These are phyloP conservation scores for Acacia concinna DNA, from an alignment of 331 rosid species.

Conservation along the genomic window DNA sequence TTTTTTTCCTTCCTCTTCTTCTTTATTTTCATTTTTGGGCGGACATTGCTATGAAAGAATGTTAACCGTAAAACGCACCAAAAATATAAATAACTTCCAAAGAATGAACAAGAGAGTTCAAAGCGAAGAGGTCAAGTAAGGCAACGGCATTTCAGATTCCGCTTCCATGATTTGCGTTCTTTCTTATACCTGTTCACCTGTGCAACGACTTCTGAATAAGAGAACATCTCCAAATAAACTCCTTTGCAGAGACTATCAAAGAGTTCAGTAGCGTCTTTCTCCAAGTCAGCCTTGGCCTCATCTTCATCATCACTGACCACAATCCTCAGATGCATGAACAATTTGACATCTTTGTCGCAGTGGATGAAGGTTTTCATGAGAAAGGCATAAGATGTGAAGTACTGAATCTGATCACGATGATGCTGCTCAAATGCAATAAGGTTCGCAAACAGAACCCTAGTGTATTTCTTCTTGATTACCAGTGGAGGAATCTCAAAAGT, in stretches of 20 bases:
- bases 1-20: background rate
- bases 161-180: conserved; percentile 13
- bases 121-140: background rate
- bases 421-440: conserved; percentile 54
- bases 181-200: conserved; percentile 19
- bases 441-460: conserved; percentile 44
- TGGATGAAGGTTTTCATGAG: conserved; percentile 40
- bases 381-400: conserved; percentile 48
- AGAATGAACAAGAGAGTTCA: conserved; percentile 31
- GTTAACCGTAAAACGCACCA: background rate
- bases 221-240: conserved; percentile 19
- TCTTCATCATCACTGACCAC: conserved; percentile 11
- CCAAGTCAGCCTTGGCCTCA: background rate
- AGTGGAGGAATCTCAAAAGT: conserved; percentile 48
- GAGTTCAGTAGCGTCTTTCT: conserved; percentile 25
- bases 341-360: conserved; percentile 38
- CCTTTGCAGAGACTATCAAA: conserved; percentile 33
- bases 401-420: conserved; percentile 26
- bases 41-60: background rate
- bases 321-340: conserved; percentile 34
- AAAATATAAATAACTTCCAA: conserved; percentile 27
- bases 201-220: conserved; percentile 40
- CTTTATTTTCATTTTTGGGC: background rate
- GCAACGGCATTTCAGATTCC: background rate
- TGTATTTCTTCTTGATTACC: conserved; percentile 15